Evolutionary conservation across 2,329 filamentous ascomycete species (phyloP).

Genomic region (Pseudonectria buxi): DNA sequence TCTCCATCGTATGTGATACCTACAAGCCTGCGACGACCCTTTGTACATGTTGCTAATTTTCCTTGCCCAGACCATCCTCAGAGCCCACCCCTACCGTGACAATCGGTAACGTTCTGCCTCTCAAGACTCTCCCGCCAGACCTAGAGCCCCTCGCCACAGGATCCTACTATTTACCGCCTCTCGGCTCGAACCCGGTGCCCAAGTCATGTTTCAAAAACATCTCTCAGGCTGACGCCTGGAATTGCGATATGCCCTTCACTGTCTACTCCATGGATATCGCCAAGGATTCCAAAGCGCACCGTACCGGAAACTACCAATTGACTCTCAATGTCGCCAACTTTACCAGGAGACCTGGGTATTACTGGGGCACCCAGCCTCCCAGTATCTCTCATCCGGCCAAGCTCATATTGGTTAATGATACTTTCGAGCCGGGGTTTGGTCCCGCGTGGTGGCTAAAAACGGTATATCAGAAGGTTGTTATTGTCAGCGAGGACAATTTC

Average conservation of each 20-base stretch:
- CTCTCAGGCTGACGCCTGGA: slow-evolving; percentile 54
- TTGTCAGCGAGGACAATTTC: slow-evolving; percentile 39
- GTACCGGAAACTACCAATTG: slow-evolving; percentile 34
- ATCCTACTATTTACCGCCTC: slow-evolving; percentile 47
- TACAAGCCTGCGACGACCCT: too few species aligned
- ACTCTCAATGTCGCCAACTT: slow-evolving; percentile 32
- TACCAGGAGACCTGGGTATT: slow-evolving; percentile 30
- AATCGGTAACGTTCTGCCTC: slow-evolving; percentile 41
- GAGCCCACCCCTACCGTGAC: slow-evolving; percentile 30
- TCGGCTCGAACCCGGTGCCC: slow-evolving; percentile 42
- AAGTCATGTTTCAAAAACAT: slow-evolving; percentile 52
- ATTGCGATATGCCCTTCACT: slow-evolving; percentile 47
- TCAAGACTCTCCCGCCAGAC: slow-evolving; percentile 43
- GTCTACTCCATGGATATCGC: slow-evolving; percentile 38
- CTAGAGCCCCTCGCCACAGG: slow-evolving; percentile 50
- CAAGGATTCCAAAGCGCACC: slow-evolving; percentile 17
- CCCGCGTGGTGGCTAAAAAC: slow-evolving; percentile 50
- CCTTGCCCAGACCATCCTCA: slow-evolving; percentile 9
- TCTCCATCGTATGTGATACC: too few species aligned
- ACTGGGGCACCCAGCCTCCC: slow-evolving; percentile 50
- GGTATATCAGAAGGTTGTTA: slow-evolving; percentile 50
- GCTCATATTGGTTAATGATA: slow-evolving; percentile 46
- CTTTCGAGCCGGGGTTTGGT: slow-evolving; percentile 39
- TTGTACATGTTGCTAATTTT: neutral
- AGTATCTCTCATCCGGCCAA: slow-evolving; percentile 30